Evolutionary conservation across 306 rosid genomes (phyloP), one percentile per base, ranked within the genome.

Genomic region (Trifolium fragiferum): DNA sequence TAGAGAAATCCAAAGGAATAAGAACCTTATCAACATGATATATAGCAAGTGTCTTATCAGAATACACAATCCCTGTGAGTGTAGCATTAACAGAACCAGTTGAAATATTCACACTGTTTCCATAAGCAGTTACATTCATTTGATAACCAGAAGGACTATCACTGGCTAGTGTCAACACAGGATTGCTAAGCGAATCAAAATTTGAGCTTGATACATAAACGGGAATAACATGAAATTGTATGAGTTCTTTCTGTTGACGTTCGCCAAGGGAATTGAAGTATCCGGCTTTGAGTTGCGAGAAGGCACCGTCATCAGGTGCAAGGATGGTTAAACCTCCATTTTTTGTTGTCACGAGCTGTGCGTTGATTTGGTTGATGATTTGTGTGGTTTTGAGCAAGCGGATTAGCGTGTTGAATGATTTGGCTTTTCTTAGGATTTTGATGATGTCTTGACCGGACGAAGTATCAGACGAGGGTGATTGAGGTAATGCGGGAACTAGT

Each of bases 311-410:
- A 10, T 82, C 84, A 0, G 87, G 92, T 8, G 90, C 89, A 1
- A 90, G 76, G 13, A 90, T 23, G 40, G 96, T 86, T 55, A 86
- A 41, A 8, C 88, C 90, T 0, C 85, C 80, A 2, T 68, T 12
- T 73, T 84, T 84, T 51, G 90, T 54, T 5, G 84, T 73, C 23
- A 83, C 85, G 2, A 90, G 82, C 55, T 86, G 88, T 14, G 81
- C 80, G 16, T 88, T 85, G 41, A 90, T 73, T 78, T 87, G 92
- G 80, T 81, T 81, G 47, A 73, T 74, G 4, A 87, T 81, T 77
- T 90, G 89, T 4, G 96, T 90, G 68, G 85, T 90, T 82, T 81
- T 87, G 21, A 90, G 60, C 14, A 90, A 78, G 3, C 92, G 88
- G 68, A 87, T 81, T 3, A 90, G 78, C 8, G 86, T 60, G 20